Conservation (phyloP, 257 asterid genomes). For the Nicotiana tomentosiformis region DNA sequence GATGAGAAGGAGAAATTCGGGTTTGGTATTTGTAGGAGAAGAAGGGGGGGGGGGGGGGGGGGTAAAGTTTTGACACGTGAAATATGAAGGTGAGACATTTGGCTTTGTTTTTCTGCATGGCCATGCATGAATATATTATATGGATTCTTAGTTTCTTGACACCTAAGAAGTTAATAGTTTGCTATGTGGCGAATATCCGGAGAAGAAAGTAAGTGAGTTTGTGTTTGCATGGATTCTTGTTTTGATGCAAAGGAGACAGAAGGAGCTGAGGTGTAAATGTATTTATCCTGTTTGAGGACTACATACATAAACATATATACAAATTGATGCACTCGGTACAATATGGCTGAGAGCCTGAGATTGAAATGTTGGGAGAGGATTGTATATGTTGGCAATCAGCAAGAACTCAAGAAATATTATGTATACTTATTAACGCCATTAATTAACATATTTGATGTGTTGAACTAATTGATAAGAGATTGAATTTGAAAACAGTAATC, state of each 20-base stretch:
- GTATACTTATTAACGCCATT: too few species aligned
- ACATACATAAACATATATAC: background rate
- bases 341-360: too few species aligned
- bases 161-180: constrained; percentile 8
- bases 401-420: too few species aligned
- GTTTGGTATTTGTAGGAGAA: constrained; percentile 5
- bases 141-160: background rate
- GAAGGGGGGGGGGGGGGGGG: background rate
- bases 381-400: too few species aligned
- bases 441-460: too few species aligned
- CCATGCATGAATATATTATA: constrained; percentile 13
- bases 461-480: too few species aligned
- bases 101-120: background rate
- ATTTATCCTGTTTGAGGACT: background rate
- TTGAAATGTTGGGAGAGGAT: too few species aligned
- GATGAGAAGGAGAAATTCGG: background rate
- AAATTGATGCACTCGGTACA: background rate
- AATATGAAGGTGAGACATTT: background rate
- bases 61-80: background rate
- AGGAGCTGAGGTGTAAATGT: background rate
- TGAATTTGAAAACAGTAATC: too few species aligned
- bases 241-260: background rate
- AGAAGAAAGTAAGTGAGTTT: background rate
- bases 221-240: background rate
- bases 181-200: background rate